These are phyloP conservation scores for Phytophthora ramorum DNA, from an alignment of 352 stramenopile species.

Conservation along the genomic window DNA sequence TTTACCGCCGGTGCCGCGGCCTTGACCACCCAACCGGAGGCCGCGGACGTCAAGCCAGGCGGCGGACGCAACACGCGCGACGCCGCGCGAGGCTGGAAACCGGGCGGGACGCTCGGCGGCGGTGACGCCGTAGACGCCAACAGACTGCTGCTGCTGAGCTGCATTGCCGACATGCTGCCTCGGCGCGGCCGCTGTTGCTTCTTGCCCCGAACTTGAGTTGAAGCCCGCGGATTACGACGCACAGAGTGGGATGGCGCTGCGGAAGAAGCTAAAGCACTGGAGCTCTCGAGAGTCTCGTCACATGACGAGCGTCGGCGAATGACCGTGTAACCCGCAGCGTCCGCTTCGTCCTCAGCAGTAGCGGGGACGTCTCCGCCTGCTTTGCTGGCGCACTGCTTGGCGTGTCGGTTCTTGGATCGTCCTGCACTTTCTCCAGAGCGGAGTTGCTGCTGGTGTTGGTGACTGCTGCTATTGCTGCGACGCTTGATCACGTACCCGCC, in stretches of 20 bases:
- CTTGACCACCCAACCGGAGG: slow-evolving; percentile 41
- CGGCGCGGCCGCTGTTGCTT: slow-evolving; percentile 31
- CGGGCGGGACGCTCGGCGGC: slow-evolving; percentile 26
- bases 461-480: slow-evolving; percentile 13
- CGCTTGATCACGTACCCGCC: slow-evolving; percentile 49
- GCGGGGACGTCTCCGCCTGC: slow-evolving; percentile 8
- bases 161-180: slow-evolving; percentile 24
- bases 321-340: slow-evolving; percentile 64
- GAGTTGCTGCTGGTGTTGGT: slow-evolving; percentile 20
- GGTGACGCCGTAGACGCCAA: slow-evolving; percentile 19
- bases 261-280: slow-evolving; percentile 4
- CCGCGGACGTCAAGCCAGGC: slow-evolving; percentile 33
- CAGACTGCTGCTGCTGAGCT: slow-evolving; percentile 6
- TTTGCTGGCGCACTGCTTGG: slow-evolving; percentile 18
- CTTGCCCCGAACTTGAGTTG: slow-evolving; percentile 9
- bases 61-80: slow-evolving; percentile 20
- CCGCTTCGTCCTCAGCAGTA: slow-evolving; percentile 27
- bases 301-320: slow-evolving; percentile 49
- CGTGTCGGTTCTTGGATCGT: slow-evolving; percentile 20
- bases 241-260: slow-evolving; percentile 1
- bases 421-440: slow-evolving; percentile 7
- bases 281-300: slow-evolving; percentile 18
- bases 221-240: slow-evolving; percentile 23
- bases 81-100: slow-evolving; percentile 23
- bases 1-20: slow-evolving; percentile 25